A percentile compares a stretch with the other conserved stretches of the same genome.
These are phyloP conservation scores for Basipetospora chlamydospora DNA, from an alignment of 2,329 filamentous ascomycete species.

Conservation along the genomic window DNA sequence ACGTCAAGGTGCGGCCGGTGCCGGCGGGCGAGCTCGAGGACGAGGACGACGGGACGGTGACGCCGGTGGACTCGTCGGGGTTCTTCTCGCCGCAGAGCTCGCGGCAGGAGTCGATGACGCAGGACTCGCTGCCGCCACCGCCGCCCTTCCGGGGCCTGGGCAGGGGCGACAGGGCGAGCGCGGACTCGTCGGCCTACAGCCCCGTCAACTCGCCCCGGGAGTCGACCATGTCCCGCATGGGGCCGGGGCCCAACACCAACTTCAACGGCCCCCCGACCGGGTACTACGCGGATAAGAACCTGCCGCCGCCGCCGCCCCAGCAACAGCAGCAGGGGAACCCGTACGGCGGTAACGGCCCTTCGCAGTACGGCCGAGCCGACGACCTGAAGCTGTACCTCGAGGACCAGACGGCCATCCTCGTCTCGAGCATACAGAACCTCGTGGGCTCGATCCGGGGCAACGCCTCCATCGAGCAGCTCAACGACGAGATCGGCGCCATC, in stretches of 20 bases:
- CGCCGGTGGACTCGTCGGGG: conserved; percentile 51
- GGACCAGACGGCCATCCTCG: conserved; percentile 65
- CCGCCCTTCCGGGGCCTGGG: conserved; percentile 44
- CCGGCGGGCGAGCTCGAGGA: conserved; percentile 63
- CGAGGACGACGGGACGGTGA: conserved; percentile 47
- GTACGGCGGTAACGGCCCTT: conserved; percentile 16
- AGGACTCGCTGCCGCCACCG: conserved; percentile 20
- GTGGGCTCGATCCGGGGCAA: conserved; percentile 57
- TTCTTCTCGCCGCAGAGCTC: conserved; percentile 50
- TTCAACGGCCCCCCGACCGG: conserved; percentile 4
- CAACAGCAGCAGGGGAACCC: no score
- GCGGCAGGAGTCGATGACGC: conserved; percentile 14
- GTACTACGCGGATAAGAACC: conserved; percentile 18
- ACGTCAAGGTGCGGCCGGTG: conserved; percentile 70
- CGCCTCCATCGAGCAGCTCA: conserved; percentile 48
- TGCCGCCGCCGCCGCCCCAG: conserved; percentile 22
- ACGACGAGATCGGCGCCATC: conserved; percentile 56
- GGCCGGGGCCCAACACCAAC: neutral
- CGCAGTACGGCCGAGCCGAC: conserved; percentile 25
- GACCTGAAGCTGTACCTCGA: conserved; percentile 61
- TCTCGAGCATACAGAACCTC: conserved; percentile 70
- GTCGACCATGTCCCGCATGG: conserved; percentile 18
- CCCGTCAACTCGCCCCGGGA: conserved; percentile 54
- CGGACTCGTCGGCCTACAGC: conserved; percentile 61
- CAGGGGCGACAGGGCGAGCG: conserved; percentile 43